These are phyloP conservation scores for Tuber aestivum DNA, from an alignment of 495 filamentous ascomycete species.

Conservation along the genomic window DNA sequence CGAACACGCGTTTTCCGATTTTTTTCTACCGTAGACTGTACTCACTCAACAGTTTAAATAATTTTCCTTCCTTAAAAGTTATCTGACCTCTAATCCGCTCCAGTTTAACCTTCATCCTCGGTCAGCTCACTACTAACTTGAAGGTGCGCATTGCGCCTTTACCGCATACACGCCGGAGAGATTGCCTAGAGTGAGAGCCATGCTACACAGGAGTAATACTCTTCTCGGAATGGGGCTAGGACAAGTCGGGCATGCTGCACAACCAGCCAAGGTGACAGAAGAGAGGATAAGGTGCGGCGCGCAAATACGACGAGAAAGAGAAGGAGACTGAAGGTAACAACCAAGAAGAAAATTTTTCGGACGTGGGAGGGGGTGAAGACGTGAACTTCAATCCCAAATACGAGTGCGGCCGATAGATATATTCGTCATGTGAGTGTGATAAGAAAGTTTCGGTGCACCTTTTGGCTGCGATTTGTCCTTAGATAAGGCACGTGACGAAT, in stretches of 20 bases:
- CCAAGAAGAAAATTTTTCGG: neutral
- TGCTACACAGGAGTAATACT: neutral
- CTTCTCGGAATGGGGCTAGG: neutral
- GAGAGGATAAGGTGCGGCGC: neutral
- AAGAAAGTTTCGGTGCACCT: too few relatives aligned
- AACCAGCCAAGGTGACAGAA: neutral
- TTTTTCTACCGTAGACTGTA: neutral
- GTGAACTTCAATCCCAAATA: neutral
- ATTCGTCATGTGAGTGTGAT: too few relatives aligned
- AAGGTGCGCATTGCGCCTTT: neutral
- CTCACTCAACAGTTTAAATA: neutral
- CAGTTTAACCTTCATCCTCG: neutral
- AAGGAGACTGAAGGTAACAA: neutral
- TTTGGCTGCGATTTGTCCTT: too few relatives aligned
- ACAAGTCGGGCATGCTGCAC: neutral
- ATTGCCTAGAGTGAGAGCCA: neutral
- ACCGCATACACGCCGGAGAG: neutral
- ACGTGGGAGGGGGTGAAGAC: neutral
- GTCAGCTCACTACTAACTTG: neutral
- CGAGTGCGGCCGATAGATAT: too few relatives aligned
- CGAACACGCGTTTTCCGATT: too few relatives aligned
- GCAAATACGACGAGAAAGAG: rapidly evolving
- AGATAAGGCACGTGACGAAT: too few relatives aligned
- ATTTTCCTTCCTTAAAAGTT: neutral
- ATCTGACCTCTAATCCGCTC: too few relatives aligned